Base-by-base conservation (phyloP, 148 eudicot genomes). In the Camellia lanceoleosa region DNA sequence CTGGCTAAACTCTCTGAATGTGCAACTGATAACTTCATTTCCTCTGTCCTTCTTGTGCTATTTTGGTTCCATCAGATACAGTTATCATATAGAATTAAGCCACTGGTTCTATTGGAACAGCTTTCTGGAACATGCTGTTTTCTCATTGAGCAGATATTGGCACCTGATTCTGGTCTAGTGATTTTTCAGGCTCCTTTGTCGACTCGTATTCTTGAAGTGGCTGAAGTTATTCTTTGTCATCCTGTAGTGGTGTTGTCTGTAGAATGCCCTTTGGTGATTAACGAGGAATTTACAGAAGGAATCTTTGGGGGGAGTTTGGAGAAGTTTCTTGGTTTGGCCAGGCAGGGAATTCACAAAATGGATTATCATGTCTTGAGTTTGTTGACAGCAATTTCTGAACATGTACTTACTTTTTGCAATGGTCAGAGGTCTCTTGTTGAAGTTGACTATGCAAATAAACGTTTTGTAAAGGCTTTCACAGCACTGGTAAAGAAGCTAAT, bases 21-120 rank as follows among this genome's bases (percentile, higher is more conserved):
- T 84, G 75, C 84, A 65, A 46, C 80, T 88, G 94, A 90, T 79
- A 83, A 89, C 23, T 59, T 88, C 61, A 65, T 87, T 80, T 80
- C 89, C 49, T 84, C 90, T 59, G 75, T 94, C 55, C 87, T 87
- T 81, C 88, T 89, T 58, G 83, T 94, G 79, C 87, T 96, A 55
- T 96, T 92, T 84, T 94, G 95, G 93, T 75, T 90, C 73, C 80
- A 86, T 86, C 95, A 89, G 70, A 81, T 85, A 75, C 86, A 77
- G 63, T 84, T 73, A 23, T 85, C 87, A 72, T 88, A 82, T 83
- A 79, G 83, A 82, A 77, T 79, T 79, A 83, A 80, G 55, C 87
- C 91, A 75, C 82, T 82, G 46, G 84, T 78, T 52, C 80, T 82
- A 65, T 85, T 84, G 74, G 89, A 91, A 78, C 70, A 73, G 78